phyloP scores from a whole-genome alignment of 2,329 filamentous ascomycete species.

The Ophiosphaerella narmari region DNA sequence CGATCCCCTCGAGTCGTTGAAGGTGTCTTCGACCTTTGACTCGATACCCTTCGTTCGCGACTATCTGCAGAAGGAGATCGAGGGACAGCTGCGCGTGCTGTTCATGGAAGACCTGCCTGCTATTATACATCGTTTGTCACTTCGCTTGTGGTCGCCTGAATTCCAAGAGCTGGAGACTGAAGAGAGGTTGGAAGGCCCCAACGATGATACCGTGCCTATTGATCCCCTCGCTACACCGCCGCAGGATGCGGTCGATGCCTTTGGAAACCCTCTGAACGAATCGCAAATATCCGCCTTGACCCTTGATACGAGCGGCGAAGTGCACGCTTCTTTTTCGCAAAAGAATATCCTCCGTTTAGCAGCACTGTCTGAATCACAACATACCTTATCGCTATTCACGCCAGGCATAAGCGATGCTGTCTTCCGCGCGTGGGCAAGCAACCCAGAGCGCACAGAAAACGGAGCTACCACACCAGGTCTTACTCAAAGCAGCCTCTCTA shows the following conservation, averaged over 20 bases:
- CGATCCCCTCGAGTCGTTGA: conserved; percentile 95
- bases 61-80: conserved; percentile 94
- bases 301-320: conserved; percentile 77
- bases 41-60: conserved; percentile 98
- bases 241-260: conserved; percentile 78
- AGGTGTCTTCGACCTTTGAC: conserved; percentile 98
- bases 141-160: conserved; percentile 88
- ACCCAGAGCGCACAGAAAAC: conserved; percentile 70
- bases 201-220: conserved; percentile 63
- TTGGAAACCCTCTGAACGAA: conserved; percentile 76
- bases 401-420: conserved; percentile 88
- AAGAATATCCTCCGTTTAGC: conserved; percentile 88
- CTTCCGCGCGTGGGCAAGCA: conserved; percentile 88
- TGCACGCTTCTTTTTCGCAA: conserved; percentile 90
- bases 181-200: conserved; percentile 54
- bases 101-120: conserved; percentile 98
- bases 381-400: conserved; percentile 88
- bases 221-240: conserved; percentile 84
- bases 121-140: conserved; percentile 90
- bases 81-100: conserved; percentile 85
- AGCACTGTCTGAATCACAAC: conserved; percentile 82
- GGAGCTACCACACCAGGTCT: conserved; percentile 48
- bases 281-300: conserved; percentile 76
- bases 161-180: conserved; percentile 71
- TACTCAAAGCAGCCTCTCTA: conserved; percentile 51